Conservation (phyloP, 2,329 filamentous ascomycete genomes). For the Pseudogymnoascus sp. region DNA sequence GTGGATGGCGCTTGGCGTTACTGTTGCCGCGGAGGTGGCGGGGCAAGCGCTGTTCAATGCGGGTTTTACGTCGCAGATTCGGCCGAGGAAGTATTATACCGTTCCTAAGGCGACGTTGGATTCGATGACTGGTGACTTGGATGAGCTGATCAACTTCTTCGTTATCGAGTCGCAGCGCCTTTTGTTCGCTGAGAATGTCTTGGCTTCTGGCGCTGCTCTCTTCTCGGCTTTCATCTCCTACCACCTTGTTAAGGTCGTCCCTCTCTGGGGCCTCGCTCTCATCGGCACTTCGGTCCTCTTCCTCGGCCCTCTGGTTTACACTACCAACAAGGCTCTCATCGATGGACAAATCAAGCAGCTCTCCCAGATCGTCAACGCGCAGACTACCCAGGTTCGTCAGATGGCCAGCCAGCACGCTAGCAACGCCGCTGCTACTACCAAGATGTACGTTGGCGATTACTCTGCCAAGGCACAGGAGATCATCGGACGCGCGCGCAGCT, state of each 20-base stretch:
- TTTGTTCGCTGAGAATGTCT: constrained; percentile 58
- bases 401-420: constrained; percentile 56
- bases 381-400: constrained; percentile 53
- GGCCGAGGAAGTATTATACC: constrained; percentile 59
- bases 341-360: constrained; percentile 52
- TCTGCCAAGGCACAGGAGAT: constrained; percentile 58
- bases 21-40: constrained; percentile 49
- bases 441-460: constrained; percentile 61
- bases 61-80: constrained; percentile 55
- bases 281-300: constrained; percentile 51
- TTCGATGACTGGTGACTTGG: constrained; percentile 50
- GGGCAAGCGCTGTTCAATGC: constrained; percentile 54
- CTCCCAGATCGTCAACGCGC: constrained; percentile 48
- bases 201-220: constrained; percentile 48
- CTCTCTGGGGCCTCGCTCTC: constrained; percentile 59
- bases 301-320: constrained; percentile 55
- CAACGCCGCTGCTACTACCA: constrained; percentile 53
- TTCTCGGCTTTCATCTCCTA: constrained; percentile 56
- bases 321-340: constrained; percentile 60
- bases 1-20: constrained; percentile 52
- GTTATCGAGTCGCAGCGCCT: constrained; percentile 62
- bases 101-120: constrained; percentile 55
- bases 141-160: constrained; percentile 64
- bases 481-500: constrained; percentile 38
- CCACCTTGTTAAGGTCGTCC: constrained; percentile 60